phyloP scores from a whole-genome alignment of 345 rosid species.

The Citrus unshiu region DNA sequence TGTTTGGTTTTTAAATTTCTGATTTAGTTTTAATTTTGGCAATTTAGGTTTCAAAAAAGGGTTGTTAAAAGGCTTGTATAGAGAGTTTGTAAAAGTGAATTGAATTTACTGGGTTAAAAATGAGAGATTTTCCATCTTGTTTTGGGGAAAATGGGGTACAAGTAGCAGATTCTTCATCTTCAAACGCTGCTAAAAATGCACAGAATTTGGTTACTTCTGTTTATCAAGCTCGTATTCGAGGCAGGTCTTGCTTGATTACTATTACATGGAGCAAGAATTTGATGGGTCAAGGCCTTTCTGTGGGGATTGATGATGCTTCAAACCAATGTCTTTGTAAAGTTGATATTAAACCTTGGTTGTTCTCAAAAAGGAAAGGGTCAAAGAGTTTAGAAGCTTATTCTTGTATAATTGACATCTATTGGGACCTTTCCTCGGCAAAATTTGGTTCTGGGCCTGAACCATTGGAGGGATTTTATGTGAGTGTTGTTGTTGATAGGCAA shows the following conservation, averaged over 20 bases:
- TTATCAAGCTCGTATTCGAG: constrained; percentile 67
- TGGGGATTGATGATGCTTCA: constrained; percentile 71
- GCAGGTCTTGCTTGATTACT: constrained; percentile 66
- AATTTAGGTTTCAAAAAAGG: constrained; percentile 34
- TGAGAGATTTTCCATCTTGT: constrained; percentile 97
- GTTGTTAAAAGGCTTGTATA: constrained; percentile 26
- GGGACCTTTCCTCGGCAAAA: constrained; percentile 86
- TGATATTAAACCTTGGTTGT: constrained; percentile 92
- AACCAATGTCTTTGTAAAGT: constrained; percentile 83
- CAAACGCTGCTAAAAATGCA: constrained; percentile 50
- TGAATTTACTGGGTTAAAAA: constrained; percentile 25
- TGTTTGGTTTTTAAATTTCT: not conserved
- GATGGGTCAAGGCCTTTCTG: constrained; percentile 86
- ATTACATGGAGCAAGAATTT: constrained; percentile 82
- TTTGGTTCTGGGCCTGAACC: constrained; percentile 94
- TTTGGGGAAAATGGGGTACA: constrained; percentile 93
- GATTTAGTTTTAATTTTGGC: constrained; percentile 10
- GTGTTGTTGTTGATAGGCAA: constrained; percentile 67
- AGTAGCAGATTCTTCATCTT: constrained; percentile 74
- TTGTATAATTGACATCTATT: constrained; percentile 58
- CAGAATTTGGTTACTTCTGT: constrained; percentile 77
- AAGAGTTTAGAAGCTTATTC: constrained; percentile 75
- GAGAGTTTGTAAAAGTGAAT: constrained; percentile 11
- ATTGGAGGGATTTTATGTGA: constrained; percentile 71
- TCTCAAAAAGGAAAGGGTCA: constrained; percentile 89